Conservation (phyloP, 345 rosid genomes). For the Rhodomyrtus tomentosa region DNA sequence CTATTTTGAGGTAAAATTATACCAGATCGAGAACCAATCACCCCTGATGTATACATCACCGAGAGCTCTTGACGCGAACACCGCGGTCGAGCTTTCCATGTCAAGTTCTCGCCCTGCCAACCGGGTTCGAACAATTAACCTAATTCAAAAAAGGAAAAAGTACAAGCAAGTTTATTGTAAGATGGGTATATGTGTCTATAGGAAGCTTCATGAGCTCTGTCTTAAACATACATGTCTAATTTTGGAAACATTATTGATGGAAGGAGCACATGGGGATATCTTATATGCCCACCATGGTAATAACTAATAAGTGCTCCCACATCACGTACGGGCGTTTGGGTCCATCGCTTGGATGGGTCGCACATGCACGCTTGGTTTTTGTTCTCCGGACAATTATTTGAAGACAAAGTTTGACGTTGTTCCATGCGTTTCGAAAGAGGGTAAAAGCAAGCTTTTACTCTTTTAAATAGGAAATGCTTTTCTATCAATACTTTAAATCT, state of each 20-base stretch:
- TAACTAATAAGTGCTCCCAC: neutral
- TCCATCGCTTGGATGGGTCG: neutral
- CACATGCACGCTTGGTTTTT: neutral
- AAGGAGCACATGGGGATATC: neutral
- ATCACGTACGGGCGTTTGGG: neutral
- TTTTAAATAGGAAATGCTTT: no score
- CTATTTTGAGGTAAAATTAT: no score
- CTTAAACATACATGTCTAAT: neutral
- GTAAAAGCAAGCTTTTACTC: neutral
- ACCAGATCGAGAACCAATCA: no score
- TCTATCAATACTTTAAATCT: no score
- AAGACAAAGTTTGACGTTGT: neutral
- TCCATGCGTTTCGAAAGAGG: neutral
- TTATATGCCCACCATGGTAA: rapidly evolving
- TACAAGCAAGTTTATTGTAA: neutral
- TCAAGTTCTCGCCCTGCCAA: neutral
- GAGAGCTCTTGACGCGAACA: neutral
- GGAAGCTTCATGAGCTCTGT: neutral
- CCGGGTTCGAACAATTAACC: neutral
- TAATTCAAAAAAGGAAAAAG: neutral
- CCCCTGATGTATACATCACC: no score
- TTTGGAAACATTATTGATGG: neutral
- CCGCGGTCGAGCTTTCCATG: neutral
- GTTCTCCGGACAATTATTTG: neutral
- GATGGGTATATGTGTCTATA: neutral